These are phyloP conservation scores for Datisca glomerata DNA, from an alignment of 306 rosid species.

Conservation along the genomic window DNA sequence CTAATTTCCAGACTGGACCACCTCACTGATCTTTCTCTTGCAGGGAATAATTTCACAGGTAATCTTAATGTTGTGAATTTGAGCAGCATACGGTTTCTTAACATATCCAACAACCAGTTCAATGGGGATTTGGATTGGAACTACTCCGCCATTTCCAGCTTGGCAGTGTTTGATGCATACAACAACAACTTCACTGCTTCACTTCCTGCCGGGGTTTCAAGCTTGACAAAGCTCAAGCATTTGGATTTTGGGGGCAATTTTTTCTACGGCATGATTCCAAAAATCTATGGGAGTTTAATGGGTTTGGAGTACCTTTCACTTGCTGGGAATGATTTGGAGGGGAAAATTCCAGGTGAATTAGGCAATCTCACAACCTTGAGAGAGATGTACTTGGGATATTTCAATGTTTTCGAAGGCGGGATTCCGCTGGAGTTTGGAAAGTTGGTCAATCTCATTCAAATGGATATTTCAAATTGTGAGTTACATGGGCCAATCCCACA, in stretches of 20 bases:
- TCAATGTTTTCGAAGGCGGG: conserved; percentile 64
- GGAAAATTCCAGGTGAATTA: conserved; percentile 54
- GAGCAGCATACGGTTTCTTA: conserved; percentile 32
- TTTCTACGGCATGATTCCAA: conserved; percentile 53
- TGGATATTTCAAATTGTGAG: conserved; percentile 75
- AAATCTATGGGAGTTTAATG: conserved; percentile 44
- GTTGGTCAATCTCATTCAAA: conserved; percentile 43
- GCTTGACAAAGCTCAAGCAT: conserved; percentile 30
- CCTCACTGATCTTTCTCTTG: conserved; percentile 34
- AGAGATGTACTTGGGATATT: conserved; percentile 66
- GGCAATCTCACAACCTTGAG: conserved; percentile 50
- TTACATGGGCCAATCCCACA: conserved; percentile 64
- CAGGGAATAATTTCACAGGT: conserved; percentile 42
- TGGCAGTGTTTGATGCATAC: conserved; percentile 53
- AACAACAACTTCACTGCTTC: conserved; percentile 58
- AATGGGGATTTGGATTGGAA: conserved; percentile 49
- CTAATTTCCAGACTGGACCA: conserved; percentile 31
- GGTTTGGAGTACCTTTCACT: conserved; percentile 46
- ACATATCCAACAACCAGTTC: conserved; percentile 71
- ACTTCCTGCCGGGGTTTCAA: conserved; percentile 49
- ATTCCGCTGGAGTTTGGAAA: conserved; percentile 52
- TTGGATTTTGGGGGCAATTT: conserved; percentile 74
- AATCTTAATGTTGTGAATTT: conserved; percentile 44
- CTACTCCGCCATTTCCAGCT: conserved; percentile 26
- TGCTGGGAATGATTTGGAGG: conserved; percentile 78